Base-by-base conservation (phyloP, 345 rosid species). In the Euphorbia peplus region DNA sequence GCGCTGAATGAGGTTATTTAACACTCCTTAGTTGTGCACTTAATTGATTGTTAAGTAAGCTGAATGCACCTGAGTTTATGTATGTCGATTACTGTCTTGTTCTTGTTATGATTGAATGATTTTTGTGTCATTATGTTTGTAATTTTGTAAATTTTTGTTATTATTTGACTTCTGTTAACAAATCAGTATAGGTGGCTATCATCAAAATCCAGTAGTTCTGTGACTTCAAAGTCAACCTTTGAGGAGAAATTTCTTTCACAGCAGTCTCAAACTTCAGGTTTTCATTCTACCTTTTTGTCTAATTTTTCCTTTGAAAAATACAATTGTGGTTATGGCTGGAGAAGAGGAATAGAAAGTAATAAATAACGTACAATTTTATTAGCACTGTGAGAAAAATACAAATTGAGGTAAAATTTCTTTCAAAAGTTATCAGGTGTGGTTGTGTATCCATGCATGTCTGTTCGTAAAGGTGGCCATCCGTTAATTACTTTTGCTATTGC, bases 141-240 rank as follows among this genome's bases (percentile, higher is more conserved):
- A n/a, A 63, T 59, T 66, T 55, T 56, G 50, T 62, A 65, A 70
- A 37, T 60, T 67, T 59, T 50, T 19, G 22, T 44, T 19, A 52
- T 61, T 78, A 60, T 68, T 70, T 82, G 56, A 25, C 58, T 65
- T 80, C 64, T 79, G 48, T 67, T 24, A 51, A 77, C 64, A 72
- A 81, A 78, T 79, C 97, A 95, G 99, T 95, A 95, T 85, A 88
- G 92, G 92, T 92, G 99, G 99, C 90, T 95, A 80, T 95, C 99
- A 68, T 86, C 97, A 72, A 91, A 90, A 83, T 85, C 97, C 57
- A 82, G 83, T 77, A 70, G 79, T 79, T 71, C 79, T 21, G 58
- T 86, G 55, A 88, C 76, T 74, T 55, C 87, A 25, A 90, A 87
- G 79, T 87, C 98, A 71, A 82, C 87, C 60, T 90, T 95, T 70